Evolutionary conservation across 106 monocot species (phyloP).

Genomic region (Dendrobium catenatum): DNA sequence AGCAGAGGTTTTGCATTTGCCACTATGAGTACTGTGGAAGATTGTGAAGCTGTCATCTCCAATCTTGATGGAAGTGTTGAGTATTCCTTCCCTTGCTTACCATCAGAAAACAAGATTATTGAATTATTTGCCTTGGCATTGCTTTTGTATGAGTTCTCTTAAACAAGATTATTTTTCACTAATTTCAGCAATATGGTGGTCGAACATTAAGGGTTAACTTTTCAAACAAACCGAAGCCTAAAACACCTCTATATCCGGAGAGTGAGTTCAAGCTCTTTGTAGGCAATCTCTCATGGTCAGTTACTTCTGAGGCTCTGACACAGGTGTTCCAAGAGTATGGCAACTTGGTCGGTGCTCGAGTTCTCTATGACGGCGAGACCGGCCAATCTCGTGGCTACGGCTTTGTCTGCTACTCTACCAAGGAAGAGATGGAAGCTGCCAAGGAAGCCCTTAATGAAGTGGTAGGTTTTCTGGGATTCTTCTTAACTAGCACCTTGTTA

Average conservation of each 20-base stretch:
- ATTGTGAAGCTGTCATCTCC: slow-evolving; percentile 66
- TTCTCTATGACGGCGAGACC: slow-evolving; percentile 82
- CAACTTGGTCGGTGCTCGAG: slow-evolving; percentile 70
- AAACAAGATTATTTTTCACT: neutral
- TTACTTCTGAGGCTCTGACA: slow-evolving; percentile 59
- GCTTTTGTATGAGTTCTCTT: too few species aligned
- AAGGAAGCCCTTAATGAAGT: slow-evolving; percentile 57
- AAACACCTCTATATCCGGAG: slow-evolving; percentile 64
- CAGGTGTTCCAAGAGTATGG: slow-evolving; percentile 57
- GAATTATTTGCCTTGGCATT: neutral
- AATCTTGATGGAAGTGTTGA: slow-evolving; percentile 80
- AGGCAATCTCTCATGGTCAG: slow-evolving; percentile 86
- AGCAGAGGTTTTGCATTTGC: slow-evolving; percentile 96
- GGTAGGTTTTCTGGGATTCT: slow-evolving; percentile 22
- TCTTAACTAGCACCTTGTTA: neutral
- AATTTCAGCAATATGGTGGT: slow-evolving; percentile 64
- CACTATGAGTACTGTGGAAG: slow-evolving; percentile 71
- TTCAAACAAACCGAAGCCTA: slow-evolving; percentile 76
- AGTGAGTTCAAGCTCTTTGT: slow-evolving; percentile 91
- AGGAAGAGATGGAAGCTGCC: slow-evolving; percentile 85
- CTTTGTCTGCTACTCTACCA: slow-evolving; percentile 74
- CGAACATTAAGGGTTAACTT: slow-evolving; percentile 77
- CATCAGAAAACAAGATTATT: neutral
- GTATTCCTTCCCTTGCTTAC: neutral
- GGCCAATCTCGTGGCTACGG: slow-evolving; percentile 82